Conservation (phyloP, 192 early-diverging fungal species). For the Backusella circina region DNA sequence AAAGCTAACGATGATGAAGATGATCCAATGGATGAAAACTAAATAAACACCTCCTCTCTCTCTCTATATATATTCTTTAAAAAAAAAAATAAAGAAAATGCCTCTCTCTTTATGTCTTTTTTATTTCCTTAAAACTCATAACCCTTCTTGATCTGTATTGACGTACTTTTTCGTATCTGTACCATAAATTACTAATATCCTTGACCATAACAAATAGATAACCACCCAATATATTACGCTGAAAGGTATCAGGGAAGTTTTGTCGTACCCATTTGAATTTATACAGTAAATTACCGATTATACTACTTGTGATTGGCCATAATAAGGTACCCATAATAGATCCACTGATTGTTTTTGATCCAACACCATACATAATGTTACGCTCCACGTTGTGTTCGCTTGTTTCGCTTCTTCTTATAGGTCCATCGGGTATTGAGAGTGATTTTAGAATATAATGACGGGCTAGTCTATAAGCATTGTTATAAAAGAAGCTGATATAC, state of each 20-base stretch:
- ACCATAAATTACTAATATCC: conserved; percentile 55
- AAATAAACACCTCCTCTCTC: neutral
- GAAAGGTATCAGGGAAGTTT: conserved; percentile 28
- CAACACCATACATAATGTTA: conserved; percentile 55
- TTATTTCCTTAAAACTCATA: conserved; percentile 3
- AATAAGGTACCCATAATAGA: conserved; percentile 62
- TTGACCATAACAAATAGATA: conserved; percentile 36
- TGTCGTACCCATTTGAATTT: conserved; percentile 13
- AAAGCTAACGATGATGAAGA: neutral
- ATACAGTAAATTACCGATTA: conserved; percentile 44
- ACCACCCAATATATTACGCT: conserved; percentile 28
- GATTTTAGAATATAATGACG: conserved; percentile 9
- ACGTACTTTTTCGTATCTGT: conserved; percentile 44
- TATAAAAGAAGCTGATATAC: conserved; percentile 8
- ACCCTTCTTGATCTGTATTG: conserved; percentile 10
- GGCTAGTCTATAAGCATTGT: neutral
- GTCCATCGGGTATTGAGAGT: neutral
- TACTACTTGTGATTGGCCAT: conserved; percentile 63
- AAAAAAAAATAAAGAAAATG: neutral
- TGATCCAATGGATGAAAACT: neutral
- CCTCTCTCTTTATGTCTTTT: neutral
- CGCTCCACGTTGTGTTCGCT: conserved; percentile 16
- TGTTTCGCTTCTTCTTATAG: neutral
- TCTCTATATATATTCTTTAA: neutral
- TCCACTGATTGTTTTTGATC: conserved; percentile 49